Base-by-base conservation (phyloP, 257 asterid genomes). In the Jasminum sambac region DNA sequence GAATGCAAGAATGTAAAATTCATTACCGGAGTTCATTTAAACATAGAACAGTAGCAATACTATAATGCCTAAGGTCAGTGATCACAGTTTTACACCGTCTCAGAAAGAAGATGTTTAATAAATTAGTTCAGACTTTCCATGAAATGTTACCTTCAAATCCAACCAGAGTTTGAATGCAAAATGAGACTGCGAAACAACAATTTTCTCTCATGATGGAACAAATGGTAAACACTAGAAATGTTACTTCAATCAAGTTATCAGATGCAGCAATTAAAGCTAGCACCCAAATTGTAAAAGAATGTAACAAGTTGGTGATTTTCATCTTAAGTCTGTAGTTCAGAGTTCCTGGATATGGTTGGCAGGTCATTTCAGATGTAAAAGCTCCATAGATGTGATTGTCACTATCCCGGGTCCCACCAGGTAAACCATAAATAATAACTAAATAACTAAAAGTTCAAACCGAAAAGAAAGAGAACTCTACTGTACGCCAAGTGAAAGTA, bases 361-460 rank as follows among this genome's bases (percentile, higher is more conserved):
- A 68, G 71, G 82, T 67, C 41, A 68, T 59, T 68, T 77, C 76
- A 58, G 40, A 72, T 41, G 50, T 64, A 73, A 77, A 61, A 78
- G 65, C 74, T 72, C 72, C 62, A 63, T 65, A 80, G 8, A 50
- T 25, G 79, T 68, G 75, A 64, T 19, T 40, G 73, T 71, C 67
- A 71, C 71, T 75, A 71, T 64, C 76, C 68, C 67, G 69, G 76
- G 80, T 34, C 77, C 70, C 85, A 80, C 86, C 77, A 76, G 74
- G 79, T 60, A 74, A 77, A 67, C 67, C 76, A 37, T 64, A 50
- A 50, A 6, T 17, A 50, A 37, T 64, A 50, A 50, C 7, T 17
- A 50, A 50, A 6, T 17, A 74, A 73, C 75, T 46, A 24, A 19
- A 72, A 43, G 73, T 50, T 68, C 73, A 43, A 67, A 71, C 67